Conservation (phyloP, 495 filamentous ascomycete genomes). For the Aspergillus ellipticus region DNA sequence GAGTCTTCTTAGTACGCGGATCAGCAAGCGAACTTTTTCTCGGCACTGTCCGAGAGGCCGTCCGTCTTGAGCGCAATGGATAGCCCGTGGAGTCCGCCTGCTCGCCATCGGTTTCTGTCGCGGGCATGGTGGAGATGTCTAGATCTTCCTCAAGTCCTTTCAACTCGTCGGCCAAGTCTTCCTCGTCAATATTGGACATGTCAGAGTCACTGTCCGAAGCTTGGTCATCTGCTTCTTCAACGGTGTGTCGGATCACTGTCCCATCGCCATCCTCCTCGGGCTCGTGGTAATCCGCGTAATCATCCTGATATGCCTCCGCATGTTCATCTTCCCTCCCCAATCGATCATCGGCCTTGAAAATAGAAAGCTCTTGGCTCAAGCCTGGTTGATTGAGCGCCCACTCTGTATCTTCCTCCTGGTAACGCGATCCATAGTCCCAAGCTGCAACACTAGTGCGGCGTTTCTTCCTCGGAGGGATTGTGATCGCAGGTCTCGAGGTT, state of each 20-base stretch:
- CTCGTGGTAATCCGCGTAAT: conserved; percentile 24
- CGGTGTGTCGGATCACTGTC: conserved; percentile 38
- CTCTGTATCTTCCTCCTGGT: conserved; percentile 37
- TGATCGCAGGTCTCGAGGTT: conserved; percentile 58
- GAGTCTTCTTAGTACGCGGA: neutral
- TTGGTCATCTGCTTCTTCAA: conserved; percentile 26
- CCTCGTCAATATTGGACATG: conserved; percentile 34
- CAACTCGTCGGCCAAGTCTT: conserved; percentile 41
- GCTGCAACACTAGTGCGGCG: conserved; percentile 45
- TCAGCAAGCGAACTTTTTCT: conserved; percentile 14
- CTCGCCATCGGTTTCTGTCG: conserved; percentile 17
- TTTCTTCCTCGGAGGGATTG: conserved; percentile 76
- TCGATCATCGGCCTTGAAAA: conserved; percentile 9
- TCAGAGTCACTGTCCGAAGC: conserved; percentile 36
- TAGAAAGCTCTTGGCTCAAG: conserved; percentile 16
- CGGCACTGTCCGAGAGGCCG: conserved; percentile 1
- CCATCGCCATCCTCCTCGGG: conserved; percentile 35
- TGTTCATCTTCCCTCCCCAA: conserved; percentile 1
- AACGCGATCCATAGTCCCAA: conserved; percentile 27
- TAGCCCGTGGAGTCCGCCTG: neutral
- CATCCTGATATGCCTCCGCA: conserved; percentile 12
- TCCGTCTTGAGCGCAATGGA: conserved; percentile 11
- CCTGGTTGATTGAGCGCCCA: conserved; percentile 30
- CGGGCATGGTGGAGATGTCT: conserved; percentile 24
- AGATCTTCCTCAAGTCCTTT: conserved; percentile 42